phyloP scores from a whole-genome alignment of 495 filamentous ascomycete species.

The Ascobolus immersus region DNA sequence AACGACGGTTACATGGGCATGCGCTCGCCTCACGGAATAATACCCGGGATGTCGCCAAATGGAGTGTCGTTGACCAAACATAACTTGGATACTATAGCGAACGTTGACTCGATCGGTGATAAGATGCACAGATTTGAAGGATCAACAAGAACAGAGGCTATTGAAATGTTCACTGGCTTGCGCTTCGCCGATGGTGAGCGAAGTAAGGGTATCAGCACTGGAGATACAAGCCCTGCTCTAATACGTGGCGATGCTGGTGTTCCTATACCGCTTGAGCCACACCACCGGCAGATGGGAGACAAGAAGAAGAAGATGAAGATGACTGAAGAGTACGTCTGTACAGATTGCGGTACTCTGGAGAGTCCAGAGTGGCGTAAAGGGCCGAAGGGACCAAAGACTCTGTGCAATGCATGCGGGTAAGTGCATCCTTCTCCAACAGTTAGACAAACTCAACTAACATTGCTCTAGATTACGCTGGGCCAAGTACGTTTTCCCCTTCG shows the following conservation, averaged over 20 bases:
- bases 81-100: constrained; percentile 51
- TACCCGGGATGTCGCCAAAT: too few relatives aligned
- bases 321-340: constrained; percentile 83
- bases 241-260: constrained; percentile 72
- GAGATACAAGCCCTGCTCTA: constrained; percentile 47
- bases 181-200: constrained; percentile 74
- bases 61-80: constrained; percentile 39
- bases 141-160: constrained; percentile 53
- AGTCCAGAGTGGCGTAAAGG: constrained; percentile 95
- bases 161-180: constrained; percentile 83
- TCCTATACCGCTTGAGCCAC: constrained; percentile 52
- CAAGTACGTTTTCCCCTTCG: constrained; percentile 7
- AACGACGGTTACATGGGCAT: constrained; percentile 24
- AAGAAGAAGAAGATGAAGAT: constrained; percentile 76
- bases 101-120: constrained; percentile 46
- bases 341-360: constrained; percentile 81
- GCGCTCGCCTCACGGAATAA: too few relatives aligned
- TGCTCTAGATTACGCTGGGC: constrained; percentile 17
- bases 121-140: constrained; percentile 55
- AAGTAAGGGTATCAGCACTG: constrained; percentile 69
- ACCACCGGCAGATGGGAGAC: constrained; percentile 42
- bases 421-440: too few relatives aligned
- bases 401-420: constrained; percentile 82
- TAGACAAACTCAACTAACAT: too few relatives aligned
- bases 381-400: constrained; percentile 74